Evolutionary conservation across 139 green algal genomes (phyloP).

Genomic region (Auxenochlorella pyrenoidosa): DNA sequence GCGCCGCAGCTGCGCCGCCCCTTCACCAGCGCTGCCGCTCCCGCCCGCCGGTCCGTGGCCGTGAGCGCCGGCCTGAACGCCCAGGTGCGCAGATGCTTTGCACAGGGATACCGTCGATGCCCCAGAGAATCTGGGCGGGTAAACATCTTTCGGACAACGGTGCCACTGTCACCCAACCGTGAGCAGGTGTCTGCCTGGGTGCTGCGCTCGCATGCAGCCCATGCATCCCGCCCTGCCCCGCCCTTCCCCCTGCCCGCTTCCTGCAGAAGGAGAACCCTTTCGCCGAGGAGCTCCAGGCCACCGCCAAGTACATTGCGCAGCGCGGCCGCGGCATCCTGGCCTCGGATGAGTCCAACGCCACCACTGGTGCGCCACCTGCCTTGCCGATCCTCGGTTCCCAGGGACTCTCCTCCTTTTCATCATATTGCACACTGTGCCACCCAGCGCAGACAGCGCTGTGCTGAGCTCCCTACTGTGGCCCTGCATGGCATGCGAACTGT

Average conservation of each 20-base stretch:
- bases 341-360: conserved; percentile 89
- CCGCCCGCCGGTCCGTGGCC: neutral
- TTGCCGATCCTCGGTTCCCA: too few relatives aligned
- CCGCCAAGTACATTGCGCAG: conserved; percentile 76
- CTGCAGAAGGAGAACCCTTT: conserved; percentile 59
- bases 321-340: conserved; percentile 63
- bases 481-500: too few relatives aligned
- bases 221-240: neutral
- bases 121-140: too few relatives aligned
- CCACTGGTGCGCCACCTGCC: conserved; percentile 64
- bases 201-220: neutral
- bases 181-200: too few relatives aligned
- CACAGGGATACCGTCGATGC: too few relatives aligned
- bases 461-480: too few relatives aligned
- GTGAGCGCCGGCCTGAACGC: neutral
- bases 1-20: neutral
- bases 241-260: too few relatives aligned
- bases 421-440: too few relatives aligned
- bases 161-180: too few relatives aligned
- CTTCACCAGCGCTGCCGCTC: conserved; percentile 4
- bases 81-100: neutral
- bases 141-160: too few relatives aligned
- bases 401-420: too few relatives aligned
- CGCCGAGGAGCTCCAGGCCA: conserved; percentile 74
- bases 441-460: too few relatives aligned